Evolutionary conservation across 2,329 filamentous ascomycete species (phyloP).

Genomic region (Phyllosticta citriasiana): DNA sequence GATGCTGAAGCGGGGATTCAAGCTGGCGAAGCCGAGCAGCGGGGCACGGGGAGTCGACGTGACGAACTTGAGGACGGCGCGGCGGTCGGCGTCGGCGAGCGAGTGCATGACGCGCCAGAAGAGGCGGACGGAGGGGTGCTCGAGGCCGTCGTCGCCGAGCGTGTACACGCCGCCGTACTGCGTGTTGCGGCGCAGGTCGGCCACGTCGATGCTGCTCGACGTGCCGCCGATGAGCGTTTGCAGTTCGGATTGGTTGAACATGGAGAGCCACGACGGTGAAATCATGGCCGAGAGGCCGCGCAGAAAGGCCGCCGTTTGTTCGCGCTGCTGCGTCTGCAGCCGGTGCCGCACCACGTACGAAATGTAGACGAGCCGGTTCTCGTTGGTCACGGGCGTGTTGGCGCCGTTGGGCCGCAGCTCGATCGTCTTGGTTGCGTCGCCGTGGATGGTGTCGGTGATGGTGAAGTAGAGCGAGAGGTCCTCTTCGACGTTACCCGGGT

Average conservation of each 20-base stretch:
- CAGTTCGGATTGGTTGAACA: constrained; percentile 96
- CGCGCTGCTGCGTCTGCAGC: constrained; percentile 65
- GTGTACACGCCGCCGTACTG: constrained; percentile 78
- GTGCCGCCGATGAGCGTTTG: constrained; percentile 90
- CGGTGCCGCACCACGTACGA: constrained; percentile 83
- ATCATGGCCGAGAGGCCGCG: constrained; percentile 80
- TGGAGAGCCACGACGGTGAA: constrained; percentile 83
- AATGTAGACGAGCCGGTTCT: constrained; percentile 90
- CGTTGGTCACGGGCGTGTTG: constrained; percentile 71
- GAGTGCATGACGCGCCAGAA: constrained; percentile 86
- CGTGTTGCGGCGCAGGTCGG: constrained; percentile 76
- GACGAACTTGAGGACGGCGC: constrained; percentile 89
- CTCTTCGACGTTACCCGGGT: constrained; percentile 60
- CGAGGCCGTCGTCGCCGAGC: constrained; percentile 77
- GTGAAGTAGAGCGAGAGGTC: constrained; percentile 83
- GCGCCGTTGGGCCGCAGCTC: constrained; percentile 71
- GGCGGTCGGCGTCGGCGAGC: constrained; percentile 65
- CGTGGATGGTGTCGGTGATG: constrained; percentile 57
- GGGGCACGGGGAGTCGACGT: constrained; percentile 88
- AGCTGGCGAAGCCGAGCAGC: constrained; percentile 74
- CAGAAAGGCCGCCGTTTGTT: constrained; percentile 82
- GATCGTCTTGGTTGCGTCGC: constrained; percentile 50
- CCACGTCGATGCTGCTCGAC: constrained; percentile 72
- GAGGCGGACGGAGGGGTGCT: constrained; percentile 74
- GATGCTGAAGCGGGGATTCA: constrained; percentile 82